phyloP scores from a whole-genome alignment of 2,329 filamentous ascomycete genomes.

The Didymosphaeria variabile region DNA sequence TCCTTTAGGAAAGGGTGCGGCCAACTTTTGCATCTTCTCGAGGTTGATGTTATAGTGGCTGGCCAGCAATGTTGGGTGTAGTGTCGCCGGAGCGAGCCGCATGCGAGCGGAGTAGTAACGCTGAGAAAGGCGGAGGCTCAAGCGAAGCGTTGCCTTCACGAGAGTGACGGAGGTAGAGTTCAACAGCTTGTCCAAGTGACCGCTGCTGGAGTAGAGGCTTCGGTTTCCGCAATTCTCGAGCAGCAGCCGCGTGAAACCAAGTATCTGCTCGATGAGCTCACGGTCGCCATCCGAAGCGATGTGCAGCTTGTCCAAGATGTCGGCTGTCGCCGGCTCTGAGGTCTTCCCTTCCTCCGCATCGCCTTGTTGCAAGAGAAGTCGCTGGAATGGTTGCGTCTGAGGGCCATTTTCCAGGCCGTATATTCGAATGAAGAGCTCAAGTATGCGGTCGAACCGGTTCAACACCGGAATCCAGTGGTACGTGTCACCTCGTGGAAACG shows the following conservation, averaged over 20 bases:
- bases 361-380: constrained; percentile 69
- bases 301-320: constrained; percentile 61
- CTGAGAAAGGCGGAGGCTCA: constrained; percentile 87
- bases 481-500: constrained; percentile 91
- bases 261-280: constrained; percentile 78
- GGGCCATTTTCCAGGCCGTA: constrained; percentile 84
- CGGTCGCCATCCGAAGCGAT: constrained; percentile 80
- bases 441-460: constrained; percentile 89
- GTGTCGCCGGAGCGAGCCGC: constrained; percentile 69
- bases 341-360: constrained; percentile 57
- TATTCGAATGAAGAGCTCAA: constrained; percentile 80
- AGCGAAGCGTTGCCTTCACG: constrained; percentile 78
- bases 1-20: constrained; percentile 81
- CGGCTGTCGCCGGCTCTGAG: constrained; percentile 53
- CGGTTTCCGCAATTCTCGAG: constrained; percentile 96
- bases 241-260: constrained; percentile 86
- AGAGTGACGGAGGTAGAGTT: constrained; percentile 85
- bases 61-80: constrained; percentile 77
- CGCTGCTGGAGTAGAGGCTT: constrained; percentile 94
- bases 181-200: constrained; percentile 86
- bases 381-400: constrained; percentile 78
- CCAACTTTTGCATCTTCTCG: constrained; percentile 84
- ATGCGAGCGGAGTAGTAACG: constrained; percentile 91
- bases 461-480: constrained; percentile 98
- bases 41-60: constrained; percentile 81